Percentiles rank a stretch among this genome's conserved stretches.
phyloP scores from a whole-genome alignment of 108 stramenopile species.

The Skeletonema grethae region DNA sequence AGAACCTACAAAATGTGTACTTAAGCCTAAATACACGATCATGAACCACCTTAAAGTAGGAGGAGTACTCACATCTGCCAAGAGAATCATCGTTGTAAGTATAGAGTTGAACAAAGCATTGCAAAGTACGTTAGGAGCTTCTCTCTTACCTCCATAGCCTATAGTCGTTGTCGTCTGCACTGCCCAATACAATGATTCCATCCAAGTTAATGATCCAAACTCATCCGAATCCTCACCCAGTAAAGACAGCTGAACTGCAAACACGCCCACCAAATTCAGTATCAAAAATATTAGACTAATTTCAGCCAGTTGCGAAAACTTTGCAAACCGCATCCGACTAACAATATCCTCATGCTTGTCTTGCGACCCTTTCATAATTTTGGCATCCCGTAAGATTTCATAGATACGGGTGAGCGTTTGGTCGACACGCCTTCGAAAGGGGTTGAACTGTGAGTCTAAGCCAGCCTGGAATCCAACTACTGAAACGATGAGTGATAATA shows the following conservation, averaged over 20 bases:
- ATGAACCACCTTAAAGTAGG: constrained; percentile 49
- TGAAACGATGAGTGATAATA: constrained; percentile 43
- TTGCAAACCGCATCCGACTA: constrained; percentile 31
- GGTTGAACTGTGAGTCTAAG: constrained; percentile 23
- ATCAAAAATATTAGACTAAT: constrained; percentile 38
- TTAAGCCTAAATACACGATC: constrained; percentile 50
- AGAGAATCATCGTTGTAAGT: not conserved
- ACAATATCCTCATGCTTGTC: constrained; percentile 35
- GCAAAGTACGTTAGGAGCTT: not conserved
- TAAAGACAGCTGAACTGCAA: constrained; percentile 31
- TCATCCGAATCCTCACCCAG: constrained; percentile 22
- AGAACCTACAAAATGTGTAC: constrained; percentile 51
- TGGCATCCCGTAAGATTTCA: constrained; percentile 22
- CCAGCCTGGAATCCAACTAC: constrained; percentile 44
- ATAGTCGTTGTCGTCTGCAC: constrained; percentile 45
- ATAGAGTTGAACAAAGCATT: not conserved
- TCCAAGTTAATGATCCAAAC: constrained; percentile 41
- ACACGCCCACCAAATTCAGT: constrained; percentile 48
- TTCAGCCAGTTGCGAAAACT: constrained; percentile 29
- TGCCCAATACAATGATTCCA: constrained; percentile 64
- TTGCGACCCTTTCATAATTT: not conserved
- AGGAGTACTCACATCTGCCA: constrained; percentile 50
- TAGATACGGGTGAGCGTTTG: not conserved
- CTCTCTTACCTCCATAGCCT: constrained; percentile 11
- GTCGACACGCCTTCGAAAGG: constrained; percentile 12